These are phyloP conservation scores for Vigna reflexopilosa DNA, from an alignment of 306 rosid species.

Conservation along the genomic window DNA sequence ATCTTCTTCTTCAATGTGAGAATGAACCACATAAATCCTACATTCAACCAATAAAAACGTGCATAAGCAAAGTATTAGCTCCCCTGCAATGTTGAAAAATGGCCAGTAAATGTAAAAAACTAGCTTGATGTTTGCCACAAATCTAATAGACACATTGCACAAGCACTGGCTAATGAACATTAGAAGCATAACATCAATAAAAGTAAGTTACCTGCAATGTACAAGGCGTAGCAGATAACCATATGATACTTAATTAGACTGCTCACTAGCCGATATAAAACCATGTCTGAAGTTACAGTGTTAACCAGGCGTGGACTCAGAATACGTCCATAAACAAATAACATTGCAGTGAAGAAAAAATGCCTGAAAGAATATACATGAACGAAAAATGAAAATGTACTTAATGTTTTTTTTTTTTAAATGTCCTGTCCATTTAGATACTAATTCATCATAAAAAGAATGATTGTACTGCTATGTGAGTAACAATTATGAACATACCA, in stretches of 20 bases:
- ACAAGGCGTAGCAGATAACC: constrained; percentile 88
- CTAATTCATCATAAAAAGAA: constrained; percentile 31
- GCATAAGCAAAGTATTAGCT: constrained; percentile 42
- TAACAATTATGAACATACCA: constrained; percentile 62
- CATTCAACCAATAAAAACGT: constrained; percentile 47
- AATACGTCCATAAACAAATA: constrained; percentile 94
- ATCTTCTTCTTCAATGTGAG: constrained; percentile 94
- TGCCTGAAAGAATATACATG: constrained; percentile 68
- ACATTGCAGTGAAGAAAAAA: constrained; percentile 97
- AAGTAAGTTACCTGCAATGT: constrained; percentile 76
- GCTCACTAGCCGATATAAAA: constrained; percentile 80
- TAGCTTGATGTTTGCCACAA: constrained; percentile 31
- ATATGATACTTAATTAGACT: constrained; percentile 87
- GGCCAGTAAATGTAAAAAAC: constrained; percentile 8
- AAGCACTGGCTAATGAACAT: constrained; percentile 35
- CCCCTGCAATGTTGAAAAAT: constrained; percentile 27
- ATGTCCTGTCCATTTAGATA: constrained; percentile 9
- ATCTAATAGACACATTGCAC: constrained; percentile 41
- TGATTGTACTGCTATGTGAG: constrained; percentile 11
- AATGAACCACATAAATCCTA: constrained; percentile 99
- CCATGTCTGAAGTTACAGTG: constrained; percentile 84
- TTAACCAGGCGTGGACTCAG: constrained; percentile 92
- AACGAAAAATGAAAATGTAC: constrained; percentile 35
- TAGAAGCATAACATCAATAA: constrained; percentile 23
- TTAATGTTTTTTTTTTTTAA: not conserved